These are phyloP conservation scores for Botrytis deweyae DNA, from an alignment of 2,329 filamentous ascomycete species.

Conservation along the genomic window DNA sequence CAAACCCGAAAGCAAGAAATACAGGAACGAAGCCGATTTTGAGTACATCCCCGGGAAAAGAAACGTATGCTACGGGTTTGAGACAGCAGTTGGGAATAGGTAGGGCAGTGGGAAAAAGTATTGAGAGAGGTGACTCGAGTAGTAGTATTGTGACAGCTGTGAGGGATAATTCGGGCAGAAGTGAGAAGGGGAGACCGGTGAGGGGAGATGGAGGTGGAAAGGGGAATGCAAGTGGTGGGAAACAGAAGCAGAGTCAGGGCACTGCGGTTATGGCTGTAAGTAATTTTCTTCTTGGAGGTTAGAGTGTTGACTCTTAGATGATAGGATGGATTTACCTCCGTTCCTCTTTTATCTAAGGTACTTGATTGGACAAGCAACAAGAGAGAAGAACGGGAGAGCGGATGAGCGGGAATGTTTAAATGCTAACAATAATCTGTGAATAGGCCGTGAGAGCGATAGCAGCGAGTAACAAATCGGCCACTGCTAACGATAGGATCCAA, in stretches of 20 bases:
- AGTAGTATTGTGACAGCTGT: constrained; percentile 35
- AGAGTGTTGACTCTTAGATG: not conserved
- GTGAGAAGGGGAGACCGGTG: not conserved
- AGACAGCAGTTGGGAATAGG: not conserved
- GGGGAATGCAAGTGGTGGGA: not conserved
- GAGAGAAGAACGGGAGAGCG: not conserved
- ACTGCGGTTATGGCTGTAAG: constrained; percentile 22
- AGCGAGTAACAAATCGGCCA: constrained; percentile 4
- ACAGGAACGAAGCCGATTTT: not conserved
- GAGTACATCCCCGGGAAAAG: not conserved
- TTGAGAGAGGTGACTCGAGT: constrained; percentile 29
- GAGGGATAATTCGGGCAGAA: constrained; percentile 29
- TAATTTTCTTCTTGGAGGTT: not conserved
- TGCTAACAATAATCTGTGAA: not conserved
- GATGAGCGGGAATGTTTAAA: not conserved
- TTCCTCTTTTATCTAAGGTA: not conserved
- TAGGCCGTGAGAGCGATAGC: constrained; percentile 16
- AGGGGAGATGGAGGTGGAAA: constrained; percentile 22
- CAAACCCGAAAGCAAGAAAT: not conserved
- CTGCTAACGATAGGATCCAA: not conserved
- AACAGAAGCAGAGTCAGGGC: constrained; percentile 1
- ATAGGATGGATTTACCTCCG: too few relatives aligned
- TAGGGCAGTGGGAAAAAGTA: not conserved
- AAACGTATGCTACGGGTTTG: not conserved
- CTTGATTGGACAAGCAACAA: not conserved